Base-by-base conservation (phyloP, 1,139 yeast genomes). In the Geotrichum siamense region DNA sequence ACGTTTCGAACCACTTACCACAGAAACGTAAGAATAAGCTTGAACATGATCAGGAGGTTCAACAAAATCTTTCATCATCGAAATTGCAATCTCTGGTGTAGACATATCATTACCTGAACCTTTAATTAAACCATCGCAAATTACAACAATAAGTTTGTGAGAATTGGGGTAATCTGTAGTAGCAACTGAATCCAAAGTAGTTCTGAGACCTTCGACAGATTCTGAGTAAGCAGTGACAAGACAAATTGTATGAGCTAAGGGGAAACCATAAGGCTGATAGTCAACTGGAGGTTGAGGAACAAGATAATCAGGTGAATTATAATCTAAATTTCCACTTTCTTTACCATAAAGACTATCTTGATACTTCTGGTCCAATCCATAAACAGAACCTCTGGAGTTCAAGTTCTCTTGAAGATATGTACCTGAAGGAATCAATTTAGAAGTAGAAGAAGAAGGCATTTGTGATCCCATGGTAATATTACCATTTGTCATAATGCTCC, bases 191-290 rank as follows among this genome's bases (percentile, higher is more conserved):
- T 91, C 96, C 54, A 89, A 67, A 0, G 97, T 86, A 1, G 89
- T 79, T 56, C 97, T 74, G 51, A 91, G 65, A 52, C 94, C 96
- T 10, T 72, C 82, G 53, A 77, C 83, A 58, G 87, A 94, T 67
- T 91, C 98, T 1, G 97, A 87, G 61, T 91, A 91, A 59, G 96
- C 91, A 3, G 98, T 91, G 15, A 91, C 94, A 55, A 89, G 72
- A 55, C 79, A 76, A 58, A 91, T 74, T 0, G 84, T 71, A 58
- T 91, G 97, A 10, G 89, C 86, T 51, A 91, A 72, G 9, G 97
- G 98, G 59, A 70, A 85, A 0, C 82, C 86, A 64, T 74, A 86
- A 5, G 97, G 97, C 67, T 82, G 89, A 66, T 79, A 87, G 53
- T 76, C 85, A 16, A 79, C 75, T 1, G 95, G 94, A 2, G 97